phyloP scores from a whole-genome alignment of 208 protist species.

The Herpetomonas samuelpessoai region DNA sequence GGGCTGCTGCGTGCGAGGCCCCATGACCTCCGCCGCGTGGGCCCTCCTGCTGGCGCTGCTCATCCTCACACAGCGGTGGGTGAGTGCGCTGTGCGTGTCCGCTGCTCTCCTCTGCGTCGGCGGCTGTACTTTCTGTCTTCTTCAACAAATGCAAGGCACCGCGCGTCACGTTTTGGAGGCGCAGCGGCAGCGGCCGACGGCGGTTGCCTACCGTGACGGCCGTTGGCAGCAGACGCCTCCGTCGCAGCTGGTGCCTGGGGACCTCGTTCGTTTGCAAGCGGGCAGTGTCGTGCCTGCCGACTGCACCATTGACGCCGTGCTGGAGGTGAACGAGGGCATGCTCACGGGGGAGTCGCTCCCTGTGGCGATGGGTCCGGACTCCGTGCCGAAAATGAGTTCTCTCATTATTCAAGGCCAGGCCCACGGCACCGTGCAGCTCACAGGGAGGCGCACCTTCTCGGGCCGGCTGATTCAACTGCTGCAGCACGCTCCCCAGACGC shows the following conservation, averaged over 20 bases:
- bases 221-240: conserved; percentile 52
- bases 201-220: conserved; percentile 77
- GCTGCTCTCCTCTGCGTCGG: background rate
- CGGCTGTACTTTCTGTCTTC: background rate
- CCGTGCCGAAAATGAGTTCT: conserved; percentile 80
- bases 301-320: conserved; percentile 55
- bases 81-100: background rate
- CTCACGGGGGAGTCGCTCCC: conserved; percentile 92
- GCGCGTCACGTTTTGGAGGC: background rate
- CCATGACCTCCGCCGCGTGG: background rate
- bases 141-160: background rate
- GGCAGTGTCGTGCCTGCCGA: conserved; percentile 90
- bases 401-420: conserved; percentile 49
- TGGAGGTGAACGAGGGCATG: conserved; percentile 78
- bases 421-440: conserved; percentile 53
- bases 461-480: conserved; percentile 82
- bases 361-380: conserved; percentile 56
- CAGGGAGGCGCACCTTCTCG: conserved; percentile 86
- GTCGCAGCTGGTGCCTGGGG: conserved; percentile 82
- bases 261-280: conserved; percentile 76
- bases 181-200: background rate
- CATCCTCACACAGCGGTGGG: background rate
- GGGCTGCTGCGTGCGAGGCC: background rate
- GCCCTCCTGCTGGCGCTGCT: background rate
- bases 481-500: conserved; percentile 10